Evolutionary conservation across 108 stramenopile species (phyloP), one percentile per base, ranked within the genome.

Genomic region (Cyclostephanos tholiformis): DNA sequence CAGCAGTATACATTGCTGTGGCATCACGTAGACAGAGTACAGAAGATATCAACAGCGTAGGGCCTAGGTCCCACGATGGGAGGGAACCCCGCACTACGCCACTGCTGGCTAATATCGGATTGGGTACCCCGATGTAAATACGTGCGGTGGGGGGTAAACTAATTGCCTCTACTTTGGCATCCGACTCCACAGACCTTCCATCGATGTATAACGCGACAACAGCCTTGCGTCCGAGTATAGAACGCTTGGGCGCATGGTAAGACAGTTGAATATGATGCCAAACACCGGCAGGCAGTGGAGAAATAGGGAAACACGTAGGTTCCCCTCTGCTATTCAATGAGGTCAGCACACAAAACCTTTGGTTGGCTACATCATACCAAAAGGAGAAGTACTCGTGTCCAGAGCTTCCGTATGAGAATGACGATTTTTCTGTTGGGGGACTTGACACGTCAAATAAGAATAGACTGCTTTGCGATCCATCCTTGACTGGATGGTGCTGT

Each of bases 231-330:
- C 79, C 84, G 55, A 96, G 86, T 79, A 93, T 88, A 7, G 89
- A 79, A 65, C 95, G 76, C 65, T 93, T 96, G 10, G 91, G 82
- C 3, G 92, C 91, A 36, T 82, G 89, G 65, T 91, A 96, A 22
- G 95, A 88, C 27, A 96, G 48, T n/a, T 88, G 65, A 71, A 93
- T 69, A 68, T 96, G 92, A 69, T 96, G 95, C 95, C 95, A 96
- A 5, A 91, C 91, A 22, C 79, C 83, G 6, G 87, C 84, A 20
- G 80, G 67, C 36, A 96, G 80, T n/a, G 89, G 92, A 29, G 95
- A 88, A 1, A 84, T 74, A 17, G 93, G 93, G 69, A 95, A 95
- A 49, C 86, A 80, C 3, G 80, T 86, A 2, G 90, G 89, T 64
- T 95, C 91, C 72, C 72, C 81, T 63, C 79, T 53, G 39, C 66